These are phyloP conservation scores for Reutealis trisperma DNA, from an alignment of 345 rosid genomes.

Conservation along the genomic window DNA sequence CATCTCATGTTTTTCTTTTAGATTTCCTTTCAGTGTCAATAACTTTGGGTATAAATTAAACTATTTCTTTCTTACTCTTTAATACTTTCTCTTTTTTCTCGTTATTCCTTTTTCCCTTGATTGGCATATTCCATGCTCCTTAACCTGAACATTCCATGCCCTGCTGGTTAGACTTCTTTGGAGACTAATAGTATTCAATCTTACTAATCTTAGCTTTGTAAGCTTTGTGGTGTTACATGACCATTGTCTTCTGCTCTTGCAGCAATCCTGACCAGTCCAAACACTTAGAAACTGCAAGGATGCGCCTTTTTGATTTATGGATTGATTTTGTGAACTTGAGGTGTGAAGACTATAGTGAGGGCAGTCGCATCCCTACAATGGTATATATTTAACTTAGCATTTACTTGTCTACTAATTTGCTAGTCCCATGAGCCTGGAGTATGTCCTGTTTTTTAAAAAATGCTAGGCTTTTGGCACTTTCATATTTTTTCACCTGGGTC, in stretches of 20 bases:
- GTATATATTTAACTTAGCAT: slow-evolving; percentile 32
- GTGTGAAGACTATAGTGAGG: slow-evolving; percentile 82
- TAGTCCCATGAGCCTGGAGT: not conserved
- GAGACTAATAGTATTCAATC: not conserved
- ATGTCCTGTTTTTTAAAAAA: not conserved
- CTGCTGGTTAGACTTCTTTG: not conserved
- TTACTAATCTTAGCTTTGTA: not conserved
- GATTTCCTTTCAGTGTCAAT: too few relatives aligned
- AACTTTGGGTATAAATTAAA: too few relatives aligned
- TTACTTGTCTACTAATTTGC: not conserved
- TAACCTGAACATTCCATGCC: not conserved
- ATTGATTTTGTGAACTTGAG: slow-evolving; percentile 94
- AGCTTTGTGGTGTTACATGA: not conserved
- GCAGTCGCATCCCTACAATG: slow-evolving; percentile 86
- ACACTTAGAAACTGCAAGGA: slow-evolving; percentile 92
- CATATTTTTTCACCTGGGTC: not conserved
- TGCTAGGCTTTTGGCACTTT: not conserved
- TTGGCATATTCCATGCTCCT: too few relatives aligned
- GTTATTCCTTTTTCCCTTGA: too few relatives aligned
- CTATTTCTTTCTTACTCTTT: too few relatives aligned
- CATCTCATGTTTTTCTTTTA: too few relatives aligned
- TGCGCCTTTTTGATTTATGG: slow-evolving; percentile 84
- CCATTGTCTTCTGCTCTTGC: slow-evolving; percentile 25
- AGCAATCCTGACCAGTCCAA: slow-evolving; percentile 97
- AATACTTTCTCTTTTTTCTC: not conserved